Conservation (phyloP, 805 yeast species). For the Saccharomycopsis malanga region DNA sequence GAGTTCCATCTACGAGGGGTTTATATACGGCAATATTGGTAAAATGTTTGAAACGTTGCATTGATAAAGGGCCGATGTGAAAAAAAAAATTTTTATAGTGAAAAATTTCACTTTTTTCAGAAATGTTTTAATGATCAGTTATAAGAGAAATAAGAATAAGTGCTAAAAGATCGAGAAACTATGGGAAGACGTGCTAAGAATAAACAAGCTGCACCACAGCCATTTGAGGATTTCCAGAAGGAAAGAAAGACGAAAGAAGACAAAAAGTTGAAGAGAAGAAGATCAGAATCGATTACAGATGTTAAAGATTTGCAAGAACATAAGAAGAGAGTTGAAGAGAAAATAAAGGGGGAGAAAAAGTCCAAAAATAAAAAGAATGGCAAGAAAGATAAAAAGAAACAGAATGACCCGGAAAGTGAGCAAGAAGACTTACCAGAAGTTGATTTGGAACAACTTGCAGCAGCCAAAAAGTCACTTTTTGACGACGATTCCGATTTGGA, state of each 20-base stretch:
- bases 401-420: constrained; percentile 10
- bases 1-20: too few species aligned
- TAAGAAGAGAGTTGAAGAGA: constrained; percentile 1
- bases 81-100: too few species aligned
- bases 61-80: too few species aligned
- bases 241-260: constrained; percentile 28
- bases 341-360: constrained; percentile 25
- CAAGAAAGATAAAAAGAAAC: constrained; percentile 28
- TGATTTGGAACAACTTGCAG: constrained; percentile 56
- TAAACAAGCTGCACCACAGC: constrained; percentile 89
- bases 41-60: too few species aligned
- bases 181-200: constrained; percentile 90
- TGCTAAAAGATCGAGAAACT: too few species aligned
- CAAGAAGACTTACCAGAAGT: constrained; percentile 43
- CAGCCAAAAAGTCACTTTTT: constrained; percentile 68
- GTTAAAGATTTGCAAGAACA: not conserved
- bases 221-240: constrained; percentile 73
- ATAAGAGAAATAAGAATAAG: too few species aligned
- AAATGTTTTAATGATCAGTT: too few species aligned
- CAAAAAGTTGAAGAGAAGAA: constrained; percentile 7
- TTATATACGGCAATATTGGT: too few species aligned
- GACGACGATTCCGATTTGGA: constrained; percentile 31
- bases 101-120: too few species aligned
- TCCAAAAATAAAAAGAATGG: constrained; percentile 29
- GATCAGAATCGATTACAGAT: constrained; percentile 6